These are phyloP conservation scores for Friedmanniomyces endolithicus DNA, from an alignment of 495 filamentous ascomycete species.

Conservation along the genomic window DNA sequence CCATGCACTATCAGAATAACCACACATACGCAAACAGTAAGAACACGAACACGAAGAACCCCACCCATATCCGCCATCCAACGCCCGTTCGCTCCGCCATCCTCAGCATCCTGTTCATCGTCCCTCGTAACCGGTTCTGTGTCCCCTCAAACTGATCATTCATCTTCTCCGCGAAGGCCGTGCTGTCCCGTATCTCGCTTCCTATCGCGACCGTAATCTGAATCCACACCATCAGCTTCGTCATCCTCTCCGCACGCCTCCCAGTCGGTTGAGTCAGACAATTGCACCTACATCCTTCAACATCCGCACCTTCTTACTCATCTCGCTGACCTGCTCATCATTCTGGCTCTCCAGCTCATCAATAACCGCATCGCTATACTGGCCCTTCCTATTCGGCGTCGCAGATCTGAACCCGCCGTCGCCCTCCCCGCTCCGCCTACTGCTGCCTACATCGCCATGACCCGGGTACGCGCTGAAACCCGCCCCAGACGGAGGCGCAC, in stretches of 20 bases:
- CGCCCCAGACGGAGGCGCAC: background rate
- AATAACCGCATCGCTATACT: conserved; percentile 86
- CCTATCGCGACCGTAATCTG: conserved; percentile 88
- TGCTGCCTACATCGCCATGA: conserved; percentile 28
- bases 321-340: conserved; percentile 78
- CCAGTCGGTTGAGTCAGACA: background rate
- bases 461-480: conserved; percentile 42
- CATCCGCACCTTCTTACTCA: conserved; percentile 79
- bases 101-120: conserved; percentile 91
- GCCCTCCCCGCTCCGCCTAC: conserved; percentile 24
- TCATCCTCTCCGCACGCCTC: background rate
- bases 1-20: too few relatives aligned
- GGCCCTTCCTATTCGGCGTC: conserved; percentile 81
- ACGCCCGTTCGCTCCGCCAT: conserved; percentile 93
- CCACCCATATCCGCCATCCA: conserved; percentile 85
- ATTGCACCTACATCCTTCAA: conserved; percentile 68
- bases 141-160: conserved; percentile 86
- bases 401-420: conserved; percentile 44
- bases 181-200: conserved; percentile 80
- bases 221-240: background rate
- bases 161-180: conserved; percentile 73
- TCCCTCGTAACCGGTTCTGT: conserved; percentile 62
- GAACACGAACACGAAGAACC: conserved; percentile 70
- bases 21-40: conserved; percentile 70
- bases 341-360: conserved; percentile 94